Percentiles rank a stretch among this genome's conserved stretches.
phyloP scores from a whole-genome alignment of 129 eudicot genomes.

The Helichrysum umbraculigerum region DNA sequence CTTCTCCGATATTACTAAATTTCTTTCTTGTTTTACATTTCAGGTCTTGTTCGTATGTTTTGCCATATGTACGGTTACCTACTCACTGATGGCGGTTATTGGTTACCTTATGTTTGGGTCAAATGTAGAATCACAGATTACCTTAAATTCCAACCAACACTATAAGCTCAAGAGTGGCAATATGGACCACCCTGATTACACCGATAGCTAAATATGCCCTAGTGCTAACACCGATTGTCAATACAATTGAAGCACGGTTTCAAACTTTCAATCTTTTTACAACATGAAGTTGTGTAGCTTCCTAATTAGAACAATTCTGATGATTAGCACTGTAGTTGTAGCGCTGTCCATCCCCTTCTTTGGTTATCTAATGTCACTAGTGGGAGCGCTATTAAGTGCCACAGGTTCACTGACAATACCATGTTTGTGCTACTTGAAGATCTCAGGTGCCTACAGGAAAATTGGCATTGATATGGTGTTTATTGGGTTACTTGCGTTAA shows the following conservation, averaged over 20 bases:
- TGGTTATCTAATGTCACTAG: conserved; percentile 72
- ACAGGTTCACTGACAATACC: conserved; percentile 71
- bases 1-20: background rate
- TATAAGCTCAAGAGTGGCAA: conserved; percentile 67
- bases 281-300: conserved; percentile 39
- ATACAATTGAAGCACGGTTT: conserved; percentile 50
- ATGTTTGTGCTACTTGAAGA: conserved; percentile 80
- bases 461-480: conserved; percentile 45
- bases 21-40: conserved; percentile 20
- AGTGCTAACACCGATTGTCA: conserved; percentile 72
- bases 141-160: background rate
- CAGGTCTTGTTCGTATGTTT: conserved; percentile 84
- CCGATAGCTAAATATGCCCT: conserved; percentile 84
- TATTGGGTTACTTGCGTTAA: conserved; percentile 35
- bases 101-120: no score
- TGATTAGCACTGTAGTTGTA: conserved; percentile 58
- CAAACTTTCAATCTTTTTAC: conserved; percentile 40
- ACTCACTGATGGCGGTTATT: conserved; percentile 61
- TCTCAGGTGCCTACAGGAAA: conserved; percentile 44
- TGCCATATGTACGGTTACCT: conserved; percentile 55
- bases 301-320: conserved; percentile 54
- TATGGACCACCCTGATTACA: conserved; percentile 72
- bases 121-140: no score
- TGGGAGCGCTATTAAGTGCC: conserved; percentile 81
- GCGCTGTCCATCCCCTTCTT: conserved; percentile 69